A percentile compares a stretch with the other conserved stretches of the same genome.
phyloP scores from a whole-genome alignment of 257 asterid genomes.

The Scutellaria baicalensis region DNA sequence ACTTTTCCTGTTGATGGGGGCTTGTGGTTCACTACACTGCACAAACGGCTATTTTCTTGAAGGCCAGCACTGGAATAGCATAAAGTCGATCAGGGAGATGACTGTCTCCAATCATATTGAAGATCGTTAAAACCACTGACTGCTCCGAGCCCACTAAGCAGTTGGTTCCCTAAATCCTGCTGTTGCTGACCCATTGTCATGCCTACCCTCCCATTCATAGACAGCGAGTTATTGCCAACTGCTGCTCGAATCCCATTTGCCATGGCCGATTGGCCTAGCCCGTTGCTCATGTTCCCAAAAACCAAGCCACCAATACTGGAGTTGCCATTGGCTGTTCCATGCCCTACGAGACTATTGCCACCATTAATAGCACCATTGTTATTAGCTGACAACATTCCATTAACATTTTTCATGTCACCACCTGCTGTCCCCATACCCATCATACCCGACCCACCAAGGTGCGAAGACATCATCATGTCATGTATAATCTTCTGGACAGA shows the following conservation, averaged over 20 bases:
- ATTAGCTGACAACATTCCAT: constrained; percentile 38
- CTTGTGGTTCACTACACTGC: neutral
- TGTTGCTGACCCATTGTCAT: constrained; percentile 55
- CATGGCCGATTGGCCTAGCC: constrained; percentile 48
- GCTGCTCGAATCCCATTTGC: constrained; percentile 56
- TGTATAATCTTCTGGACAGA: constrained; percentile 87
- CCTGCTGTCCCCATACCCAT: constrained; percentile 37
- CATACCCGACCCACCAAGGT: constrained; percentile 54
- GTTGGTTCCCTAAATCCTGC: constrained; percentile 61
- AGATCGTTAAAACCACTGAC: constrained; percentile 58
- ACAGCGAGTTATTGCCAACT: constrained; percentile 42
- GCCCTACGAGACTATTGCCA: constrained; percentile 33
- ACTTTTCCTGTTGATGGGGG: no score
- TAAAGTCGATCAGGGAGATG: constrained; percentile 38
- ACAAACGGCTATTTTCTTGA: constrained; percentile 19
- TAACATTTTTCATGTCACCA: constrained; percentile 42
- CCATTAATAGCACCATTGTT: constrained; percentile 42
- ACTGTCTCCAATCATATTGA: constrained; percentile 69
- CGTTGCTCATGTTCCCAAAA: constrained; percentile 38
- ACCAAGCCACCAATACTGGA: constrained; percentile 46
- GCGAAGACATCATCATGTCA: constrained; percentile 79
- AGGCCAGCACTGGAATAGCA: no score
- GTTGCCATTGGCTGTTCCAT: constrained; percentile 39
- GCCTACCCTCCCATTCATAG: constrained; percentile 65
- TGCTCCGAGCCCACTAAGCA: constrained; percentile 64